Conservation (phyloP, 1,284 basidiomycete species). For the Heterobasidion annosum region DNA sequence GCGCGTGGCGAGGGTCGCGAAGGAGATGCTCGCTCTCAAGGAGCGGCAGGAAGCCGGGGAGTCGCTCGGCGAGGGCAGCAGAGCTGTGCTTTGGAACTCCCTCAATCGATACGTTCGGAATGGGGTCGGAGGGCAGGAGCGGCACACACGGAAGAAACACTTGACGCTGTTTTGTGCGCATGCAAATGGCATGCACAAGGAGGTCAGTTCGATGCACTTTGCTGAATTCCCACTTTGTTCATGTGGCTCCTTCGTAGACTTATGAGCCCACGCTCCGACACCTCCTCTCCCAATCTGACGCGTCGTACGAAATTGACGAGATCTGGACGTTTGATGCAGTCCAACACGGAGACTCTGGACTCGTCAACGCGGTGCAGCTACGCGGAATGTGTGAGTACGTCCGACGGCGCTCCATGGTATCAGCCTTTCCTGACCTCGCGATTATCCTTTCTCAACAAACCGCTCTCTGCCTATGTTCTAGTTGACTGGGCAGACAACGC, state of each 20-base stretch:
- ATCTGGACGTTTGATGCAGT: slow-evolving; percentile 75
- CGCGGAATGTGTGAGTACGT: slow-evolving; percentile 42
- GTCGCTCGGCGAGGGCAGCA: slow-evolving; percentile 19
- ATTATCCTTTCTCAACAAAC: not conserved
- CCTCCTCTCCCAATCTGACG: slow-evolving; percentile 27
- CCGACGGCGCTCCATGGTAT: not conserved
- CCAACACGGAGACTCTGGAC: slow-evolving; percentile 68
- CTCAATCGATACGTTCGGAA: slow-evolving; percentile 45
- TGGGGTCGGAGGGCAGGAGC: slow-evolving; percentile 4
- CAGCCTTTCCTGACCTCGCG: not conserved
- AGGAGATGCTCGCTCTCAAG: slow-evolving; percentile 14
- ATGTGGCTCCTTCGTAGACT: slow-evolving; percentile 4
- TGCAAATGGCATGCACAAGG: slow-evolving; percentile 79
- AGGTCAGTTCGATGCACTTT: slow-evolving; percentile 34
- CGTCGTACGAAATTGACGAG: slow-evolving; percentile 44
- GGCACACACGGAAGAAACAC: slow-evolving; percentile 17
- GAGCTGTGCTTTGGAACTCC: slow-evolving; percentile 39
- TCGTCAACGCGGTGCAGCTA: slow-evolving; percentile 51
- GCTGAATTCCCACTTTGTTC: not conserved
- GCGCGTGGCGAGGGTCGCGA: slow-evolving; percentile 13
- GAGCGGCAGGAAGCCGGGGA: slow-evolving; percentile 16
- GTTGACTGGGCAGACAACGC: slow-evolving; percentile 65
- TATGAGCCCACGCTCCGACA: slow-evolving; percentile 28
- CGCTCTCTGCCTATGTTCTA: slow-evolving; percentile 15
- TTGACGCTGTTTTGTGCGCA: slow-evolving; percentile 69